Base-by-base conservation (phyloP, 2,329 filamentous ascomycete species). In the Fusarium nodosum region DNA sequence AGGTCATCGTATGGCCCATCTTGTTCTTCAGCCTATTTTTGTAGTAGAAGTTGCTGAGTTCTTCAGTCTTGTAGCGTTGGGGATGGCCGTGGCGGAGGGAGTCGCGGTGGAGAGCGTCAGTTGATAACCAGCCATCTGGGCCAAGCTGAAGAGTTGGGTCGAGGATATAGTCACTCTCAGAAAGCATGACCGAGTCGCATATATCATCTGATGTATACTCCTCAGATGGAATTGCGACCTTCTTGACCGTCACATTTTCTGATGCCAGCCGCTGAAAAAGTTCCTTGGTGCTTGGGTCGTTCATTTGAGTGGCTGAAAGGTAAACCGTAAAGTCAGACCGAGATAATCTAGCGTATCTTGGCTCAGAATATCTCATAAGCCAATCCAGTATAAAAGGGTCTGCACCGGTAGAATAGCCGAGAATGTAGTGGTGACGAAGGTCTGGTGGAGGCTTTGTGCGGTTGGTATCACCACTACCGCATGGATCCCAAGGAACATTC, bases 21-120 rank as follows among this genome's bases (percentile, higher is more conserved):
- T 51, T 64, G 1, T n/a, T 50, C 2, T 18, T 41, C 0, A 64
- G n/a, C 1, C 52, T 45, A 1, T 36, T 28, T 1, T 30, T n/a
- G 1, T 36, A 64, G 18, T 64, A 31, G 0, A 8, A 4, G 0
- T 46, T 30, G 7, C 16, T 16, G 0, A 11, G 2, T 1, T 64
- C 38, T 5, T 51, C 5, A 1, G 33, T 41, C n/a, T 24, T 51
- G 15, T 59, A 51, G 0, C 9, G 34, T 3, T 64, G 61, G 0
- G 60, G 45, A 10, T 64, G 60, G 0, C 39, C 34, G 1, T 64
- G 24, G 2, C 61, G 61, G 1, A 64, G 51, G 0, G 61, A 64
- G 28, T 59, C 61, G 12, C 28, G 45, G 5, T 64, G 58, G 3
- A 64, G 45, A 5, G 20, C 33, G 2, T 64, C 20, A 11, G 22